A percentile compares a stretch with the other conserved stretches of the same genome.
Evolutionary conservation across 495 filamentous ascomycete genomes (phyloP).

Genomic region (Niebla homalea): DNA sequence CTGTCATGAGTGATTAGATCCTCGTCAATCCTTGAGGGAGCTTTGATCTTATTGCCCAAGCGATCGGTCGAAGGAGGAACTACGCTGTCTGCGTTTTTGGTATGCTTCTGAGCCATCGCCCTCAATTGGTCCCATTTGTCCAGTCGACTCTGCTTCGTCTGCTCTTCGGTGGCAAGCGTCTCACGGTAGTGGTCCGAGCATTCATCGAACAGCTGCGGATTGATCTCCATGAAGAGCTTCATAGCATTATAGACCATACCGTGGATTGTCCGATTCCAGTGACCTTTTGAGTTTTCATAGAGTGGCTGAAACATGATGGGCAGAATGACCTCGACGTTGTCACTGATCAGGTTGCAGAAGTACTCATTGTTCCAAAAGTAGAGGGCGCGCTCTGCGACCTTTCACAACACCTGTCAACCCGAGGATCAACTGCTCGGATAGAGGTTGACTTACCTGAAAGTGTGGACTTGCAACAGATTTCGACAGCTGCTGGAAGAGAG

Average conservation of each 20-base stretch:
- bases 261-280: constrained; percentile 98
- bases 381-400: constrained; percentile 89
- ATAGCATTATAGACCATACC: constrained; percentile 99
- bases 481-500: constrained; percentile 89
- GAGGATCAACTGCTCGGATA: constrained; percentile 2
- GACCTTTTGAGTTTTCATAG: constrained; percentile 98
- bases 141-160: constrained; percentile 61
- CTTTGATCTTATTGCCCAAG: constrained; percentile 28
- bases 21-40: constrained; percentile 51
- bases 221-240: constrained; percentile 99
- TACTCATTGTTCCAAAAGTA: constrained; percentile 99
- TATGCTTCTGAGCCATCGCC: constrained; percentile 57
- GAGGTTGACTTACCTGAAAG: constrained; percentile 56
- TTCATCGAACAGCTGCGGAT: constrained; percentile 95
- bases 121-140: constrained; percentile 77
- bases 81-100: constrained; percentile 37
- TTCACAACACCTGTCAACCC: not conserved
- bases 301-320: constrained; percentile 99
- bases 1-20: constrained; percentile 70
- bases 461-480: constrained; percentile 98
- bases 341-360: constrained; percentile 98
- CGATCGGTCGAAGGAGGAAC: constrained; percentile 25
- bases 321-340: constrained; percentile 95
- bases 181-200: constrained; percentile 98
- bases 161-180: constrained; percentile 74